phyloP scores from a whole-genome alignment of 2,329 filamentous ascomycete species.

The Epichloe typhina region DNA sequence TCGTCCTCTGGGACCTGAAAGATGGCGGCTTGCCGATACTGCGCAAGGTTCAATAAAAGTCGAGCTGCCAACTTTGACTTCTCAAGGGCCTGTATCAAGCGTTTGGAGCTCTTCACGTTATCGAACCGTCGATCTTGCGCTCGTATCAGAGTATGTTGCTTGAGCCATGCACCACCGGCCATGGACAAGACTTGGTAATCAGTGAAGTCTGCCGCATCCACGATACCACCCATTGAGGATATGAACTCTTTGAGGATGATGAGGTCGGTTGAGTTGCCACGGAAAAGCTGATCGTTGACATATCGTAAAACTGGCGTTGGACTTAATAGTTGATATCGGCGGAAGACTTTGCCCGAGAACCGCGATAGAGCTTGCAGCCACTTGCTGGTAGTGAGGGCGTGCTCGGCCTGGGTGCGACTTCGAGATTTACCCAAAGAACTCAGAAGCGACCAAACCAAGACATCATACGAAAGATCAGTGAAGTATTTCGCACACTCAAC shows the following conservation, averaged over 20 bases:
- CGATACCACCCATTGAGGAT: constrained; percentile 84
- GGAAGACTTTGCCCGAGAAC: constrained; percentile 87
- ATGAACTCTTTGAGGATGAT: constrained; percentile 87
- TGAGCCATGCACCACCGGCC: constrained; percentile 70
- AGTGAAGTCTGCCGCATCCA: constrained; percentile 75
- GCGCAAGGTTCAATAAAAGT: constrained; percentile 78
- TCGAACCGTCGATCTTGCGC: constrained; percentile 73
- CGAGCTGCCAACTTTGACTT: constrained; percentile 68
- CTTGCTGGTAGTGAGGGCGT: constrained; percentile 63
- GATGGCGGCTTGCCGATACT: constrained; percentile 78
- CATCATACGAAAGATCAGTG: constrained; percentile 82
- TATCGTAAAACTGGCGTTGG: constrained; percentile 79
- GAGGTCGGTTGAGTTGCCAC: constrained; percentile 77
- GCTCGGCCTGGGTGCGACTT: constrained; percentile 48
- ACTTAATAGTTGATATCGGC: constrained; percentile 72
- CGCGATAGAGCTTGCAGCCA: constrained; percentile 83
- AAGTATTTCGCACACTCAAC: constrained; percentile 94
- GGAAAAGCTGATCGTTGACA: constrained; percentile 69
- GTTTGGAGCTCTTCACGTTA: constrained; percentile 58
- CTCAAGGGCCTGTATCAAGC: constrained; percentile 66
- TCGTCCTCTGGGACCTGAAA: constrained; percentile 58
- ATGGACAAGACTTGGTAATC: constrained; percentile 79
- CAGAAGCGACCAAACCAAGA: constrained; percentile 83
- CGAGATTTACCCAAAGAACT: constrained; percentile 53
- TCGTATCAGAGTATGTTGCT: constrained; percentile 66